A percentile compares a stretch with the other conserved stretches of the same genome.
Evolutionary conservation across 495 filamentous ascomycete species (phyloP).

Genomic region (Penicillium canescens): DNA sequence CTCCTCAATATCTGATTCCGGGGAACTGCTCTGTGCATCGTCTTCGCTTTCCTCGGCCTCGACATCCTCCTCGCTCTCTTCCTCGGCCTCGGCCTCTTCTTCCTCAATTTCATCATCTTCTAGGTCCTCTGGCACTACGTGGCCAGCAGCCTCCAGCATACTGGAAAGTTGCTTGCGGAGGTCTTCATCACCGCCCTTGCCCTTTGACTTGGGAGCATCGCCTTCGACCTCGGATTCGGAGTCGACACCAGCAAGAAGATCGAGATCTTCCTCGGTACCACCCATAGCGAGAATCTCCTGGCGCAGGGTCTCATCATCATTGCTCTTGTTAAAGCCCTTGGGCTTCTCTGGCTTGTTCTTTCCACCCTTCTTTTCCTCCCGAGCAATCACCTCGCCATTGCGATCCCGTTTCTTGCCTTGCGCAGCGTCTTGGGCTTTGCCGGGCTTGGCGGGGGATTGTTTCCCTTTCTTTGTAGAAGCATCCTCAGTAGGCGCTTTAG

Average conservation of each 20-base stretch:
- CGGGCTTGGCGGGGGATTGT: constrained; percentile 27
- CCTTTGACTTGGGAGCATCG: constrained; percentile 24
- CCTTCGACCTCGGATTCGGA: constrained; percentile 63
- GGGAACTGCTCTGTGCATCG: constrained; percentile 36
- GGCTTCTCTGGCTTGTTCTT: constrained; percentile 27
- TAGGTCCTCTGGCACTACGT: constrained; percentile 44
- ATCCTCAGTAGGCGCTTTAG: constrained; percentile 16
- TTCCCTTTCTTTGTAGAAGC: constrained; percentile 26
- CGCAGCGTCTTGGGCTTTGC: constrained; percentile 28
- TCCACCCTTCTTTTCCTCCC: constrained; percentile 29
- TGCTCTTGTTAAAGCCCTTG: constrained; percentile 17
- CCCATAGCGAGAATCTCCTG: constrained; percentile 76
- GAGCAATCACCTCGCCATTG: constrained; percentile 51
- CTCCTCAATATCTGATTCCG: constrained; percentile 21
- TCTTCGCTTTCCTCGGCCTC: constrained; percentile 41
- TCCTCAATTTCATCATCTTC: constrained; percentile 47
- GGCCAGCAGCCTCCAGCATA: constrained; percentile 44
- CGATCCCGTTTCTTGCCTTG: constrained; percentile 51
- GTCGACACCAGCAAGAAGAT: constrained; percentile 60
- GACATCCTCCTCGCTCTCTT: constrained; percentile 28
- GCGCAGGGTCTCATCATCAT: constrained; percentile 47
- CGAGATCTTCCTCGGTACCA: constrained; percentile 73
- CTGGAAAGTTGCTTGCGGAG: constrained; percentile 44
- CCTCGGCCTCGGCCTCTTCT: constrained; percentile 32
- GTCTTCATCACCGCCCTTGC: constrained; percentile 32